A percentile compares a stretch with the other conserved stretches of the same genome.
Evolutionary conservation across 1,284 basidiomycete species (phyloP).

Genomic region (Pyrrhoderma noxium): DNA sequence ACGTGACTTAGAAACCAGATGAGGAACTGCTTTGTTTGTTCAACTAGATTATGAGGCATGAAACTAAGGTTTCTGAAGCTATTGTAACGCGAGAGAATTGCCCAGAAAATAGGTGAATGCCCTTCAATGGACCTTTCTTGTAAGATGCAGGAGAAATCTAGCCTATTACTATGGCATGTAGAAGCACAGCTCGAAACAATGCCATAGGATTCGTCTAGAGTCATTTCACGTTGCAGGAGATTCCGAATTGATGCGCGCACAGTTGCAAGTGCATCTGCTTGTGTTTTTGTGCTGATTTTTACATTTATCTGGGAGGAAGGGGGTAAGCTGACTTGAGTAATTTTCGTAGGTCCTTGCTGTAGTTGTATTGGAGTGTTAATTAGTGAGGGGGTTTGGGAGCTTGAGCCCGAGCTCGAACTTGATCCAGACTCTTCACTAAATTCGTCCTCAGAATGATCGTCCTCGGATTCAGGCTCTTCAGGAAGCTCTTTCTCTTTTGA

Average conservation of each 20-base stretch:
- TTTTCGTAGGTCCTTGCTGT: too few species aligned
- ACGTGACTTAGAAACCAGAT: too few species aligned
- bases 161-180: constrained; percentile 33
- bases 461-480: too few species aligned
- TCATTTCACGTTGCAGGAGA: constrained; percentile 30
- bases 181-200: constrained; percentile 41
- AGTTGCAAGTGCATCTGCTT: constrained; percentile 36
- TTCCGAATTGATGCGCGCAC: constrained; percentile 41
- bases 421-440: too few species aligned
- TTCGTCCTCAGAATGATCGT: too few species aligned
- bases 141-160: constrained; percentile 40
- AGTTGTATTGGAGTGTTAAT: too few species aligned
- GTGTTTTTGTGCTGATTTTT: background rate
- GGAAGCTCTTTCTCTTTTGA: too few species aligned
- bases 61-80: constrained; percentile 25
- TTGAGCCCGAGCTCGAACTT: too few species aligned
- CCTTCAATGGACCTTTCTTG: constrained; percentile 59
- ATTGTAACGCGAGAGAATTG: constrained; percentile 36
- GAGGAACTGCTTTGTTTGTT: too few species aligned
- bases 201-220: constrained; percentile 23
- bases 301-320: too few species aligned
- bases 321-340: too few species aligned
- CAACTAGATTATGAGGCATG: constrained; percentile 34
- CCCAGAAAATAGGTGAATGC: constrained; percentile 63
- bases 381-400: too few species aligned